Base-by-base conservation (phyloP, 225 moss, liverwort and hornwort species). In the Physcomitrellopsis africana region DNA sequence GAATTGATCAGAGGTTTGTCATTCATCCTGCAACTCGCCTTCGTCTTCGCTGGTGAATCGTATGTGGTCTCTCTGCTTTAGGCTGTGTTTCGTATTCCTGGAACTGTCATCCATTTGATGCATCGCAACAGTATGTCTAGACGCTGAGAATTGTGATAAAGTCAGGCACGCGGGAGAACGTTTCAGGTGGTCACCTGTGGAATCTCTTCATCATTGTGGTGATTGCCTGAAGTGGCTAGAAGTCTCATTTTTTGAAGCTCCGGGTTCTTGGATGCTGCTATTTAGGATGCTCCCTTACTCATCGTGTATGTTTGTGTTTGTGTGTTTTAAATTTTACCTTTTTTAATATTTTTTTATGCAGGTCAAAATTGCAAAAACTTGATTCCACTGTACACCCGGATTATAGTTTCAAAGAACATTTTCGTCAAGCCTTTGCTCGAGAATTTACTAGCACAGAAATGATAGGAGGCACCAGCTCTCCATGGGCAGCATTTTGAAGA, bases 1-100 rank as follows among this genome's bases (percentile, higher is more conserved):
- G 10, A 87, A 63, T 49, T 87, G 73, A 77, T 44, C 60, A 18
- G 19, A 82, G 74, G 79, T 82, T 70, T 56, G 22, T 74, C 43
- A n/a, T 29, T 17, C 19, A n/a, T 17, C 59, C 12, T 60, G 69
- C 12, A 16, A 48, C n/a, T 51, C 12, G 13, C 16, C 60, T 7
- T 44, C 10, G 53, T 41, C 26, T 75, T 24, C 5, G 32, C 59
- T 41, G 8, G 8, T 51, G 17, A 26, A 26, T 68, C 32, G 8
- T 45, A 22, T 52, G n/a, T 63, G 7, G n/a, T 63, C 32, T 57
- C 53, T 65, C 29, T 15, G 47, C 65, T 12, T 3, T 11, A 2
- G 43, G 60, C 48, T 41, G 9, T 58, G 10, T 55, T 67, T 68
- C 26, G 20, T 47, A 11, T 29, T 51, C 42, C 27, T 64, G 63